phyloP scores from a whole-genome alignment of 768 basidiomycete species.

The Suillus cothurnatus region DNA sequence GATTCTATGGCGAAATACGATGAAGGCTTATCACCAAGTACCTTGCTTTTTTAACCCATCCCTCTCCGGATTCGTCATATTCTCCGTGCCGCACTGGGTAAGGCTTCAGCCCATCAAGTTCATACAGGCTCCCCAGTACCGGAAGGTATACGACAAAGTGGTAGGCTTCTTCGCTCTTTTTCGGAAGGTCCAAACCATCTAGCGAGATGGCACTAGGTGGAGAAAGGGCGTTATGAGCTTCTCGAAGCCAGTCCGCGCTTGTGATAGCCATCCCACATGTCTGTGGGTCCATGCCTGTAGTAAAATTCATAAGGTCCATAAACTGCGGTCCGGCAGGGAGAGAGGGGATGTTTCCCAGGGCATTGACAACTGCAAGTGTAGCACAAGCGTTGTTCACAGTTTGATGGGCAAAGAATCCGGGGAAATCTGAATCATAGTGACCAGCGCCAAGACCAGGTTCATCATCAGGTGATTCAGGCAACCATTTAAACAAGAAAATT shows the following conservation, averaged over 20 bases:
- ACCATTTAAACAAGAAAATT: slow-evolving; percentile 97
- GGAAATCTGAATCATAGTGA: slow-evolving; percentile 71
- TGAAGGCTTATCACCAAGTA: slow-evolving; percentile 33
- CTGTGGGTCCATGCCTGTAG: slow-evolving; percentile 84
- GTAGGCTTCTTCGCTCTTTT: slow-evolving; percentile 81
- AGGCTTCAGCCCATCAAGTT: slow-evolving; percentile 88
- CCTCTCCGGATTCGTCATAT: slow-evolving; percentile 67
- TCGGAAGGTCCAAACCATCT: slow-evolving; percentile 76
- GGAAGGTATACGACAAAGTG: slow-evolving; percentile 97
- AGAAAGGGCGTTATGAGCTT: slow-evolving; percentile 92
- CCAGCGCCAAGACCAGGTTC: slow-evolving; percentile 47
- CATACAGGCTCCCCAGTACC: slow-evolving; percentile 80
- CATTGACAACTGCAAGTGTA: slow-evolving; percentile 92
- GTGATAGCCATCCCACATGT: slow-evolving; percentile 81
- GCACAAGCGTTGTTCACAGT: slow-evolving; percentile 98
- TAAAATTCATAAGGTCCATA: slow-evolving; percentile 73
- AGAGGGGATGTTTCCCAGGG: slow-evolving; percentile 77
- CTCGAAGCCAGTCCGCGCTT: slow-evolving; percentile 76
- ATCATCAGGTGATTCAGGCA: slow-evolving; percentile 48
- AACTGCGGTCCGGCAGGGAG: slow-evolving; percentile 68
- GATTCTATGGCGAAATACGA: slow-evolving; percentile 18
- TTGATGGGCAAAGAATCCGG: slow-evolving; percentile 91
- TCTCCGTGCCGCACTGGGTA: slow-evolving; percentile 81
- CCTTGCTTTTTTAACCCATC: slow-evolving; percentile 85
- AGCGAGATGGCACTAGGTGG: slow-evolving; percentile 87